These are phyloP conservation scores for Hapsidospora chrysogenum DNA, from an alignment of 495 filamentous ascomycete genomes.

Conservation along the genomic window DNA sequence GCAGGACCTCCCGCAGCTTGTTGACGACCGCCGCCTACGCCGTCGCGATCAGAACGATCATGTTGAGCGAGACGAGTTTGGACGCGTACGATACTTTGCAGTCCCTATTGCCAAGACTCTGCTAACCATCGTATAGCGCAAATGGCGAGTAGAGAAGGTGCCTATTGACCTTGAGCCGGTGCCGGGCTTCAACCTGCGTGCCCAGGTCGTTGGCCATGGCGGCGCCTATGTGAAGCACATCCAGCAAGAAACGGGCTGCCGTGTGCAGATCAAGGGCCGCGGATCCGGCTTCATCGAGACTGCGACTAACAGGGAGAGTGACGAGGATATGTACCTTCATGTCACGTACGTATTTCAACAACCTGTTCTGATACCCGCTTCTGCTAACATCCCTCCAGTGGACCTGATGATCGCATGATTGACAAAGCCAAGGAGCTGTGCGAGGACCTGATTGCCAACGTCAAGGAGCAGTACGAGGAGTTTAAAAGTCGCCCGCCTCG, in stretches of 20 bases:
- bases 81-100: conserved; percentile 44
- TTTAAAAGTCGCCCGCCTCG: conserved; percentile 78
- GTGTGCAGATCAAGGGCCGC: conserved; percentile 93
- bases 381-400: conserved; percentile 37
- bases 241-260: conserved; percentile 81
- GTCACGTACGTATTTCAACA: conserved; percentile 51
- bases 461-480: conserved; percentile 68
- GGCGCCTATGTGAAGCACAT: conserved; percentile 96
- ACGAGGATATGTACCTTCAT: conserved; percentile 90
- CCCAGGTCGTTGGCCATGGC: conserved; percentile 85
- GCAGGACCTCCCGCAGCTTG: conserved; percentile 85
- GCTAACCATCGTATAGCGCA: conserved; percentile 44
- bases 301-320: conserved; percentile 68
- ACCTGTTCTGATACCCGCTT: not conserved
- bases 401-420: conserved; percentile 76
- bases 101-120: conserved; percentile 7
- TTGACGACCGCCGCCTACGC: conserved; percentile 89
- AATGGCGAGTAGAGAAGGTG: conserved; percentile 97
- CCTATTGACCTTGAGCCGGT: conserved; percentile 79
- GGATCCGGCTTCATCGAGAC: conserved; percentile 91
- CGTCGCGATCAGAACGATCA: conserved; percentile 61
- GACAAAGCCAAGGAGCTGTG: conserved; percentile 74
- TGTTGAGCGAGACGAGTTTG: conserved; percentile 90
- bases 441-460: conserved; percentile 67
- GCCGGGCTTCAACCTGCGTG: conserved; percentile 89